Evolutionary conservation across 2,329 filamentous ascomycete genomes (phyloP), one percentile per base, ranked within the genome.

Genomic region (Diaporthe capsici): DNA sequence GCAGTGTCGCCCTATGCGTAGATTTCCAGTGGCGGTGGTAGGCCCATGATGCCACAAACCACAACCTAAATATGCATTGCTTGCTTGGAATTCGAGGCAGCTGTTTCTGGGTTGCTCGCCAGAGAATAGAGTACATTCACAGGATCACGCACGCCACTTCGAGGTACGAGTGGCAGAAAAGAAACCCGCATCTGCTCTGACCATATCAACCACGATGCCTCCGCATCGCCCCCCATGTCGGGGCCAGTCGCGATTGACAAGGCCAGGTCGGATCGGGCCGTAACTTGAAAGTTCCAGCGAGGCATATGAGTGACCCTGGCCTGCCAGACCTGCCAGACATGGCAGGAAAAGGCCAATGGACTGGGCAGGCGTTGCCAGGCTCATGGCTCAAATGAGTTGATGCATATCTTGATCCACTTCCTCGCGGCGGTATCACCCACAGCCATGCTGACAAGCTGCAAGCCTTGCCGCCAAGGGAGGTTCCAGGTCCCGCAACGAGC

Each of bases 261-360:
- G 17, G 13, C 72, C 61, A n/a, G 72, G 74, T 79, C 80, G 82
- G 81, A 80, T 79, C 81, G 80, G 79, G 78, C 81, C 81, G 81
- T 76, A 77, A 78, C 71, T 71, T 79, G 73, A 73, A 70, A 70
- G 72, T 75, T 76, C 73, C 71, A 76, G 31, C 65, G 58, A 49
- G 57, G 28, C 51, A 47, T 68, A n/a, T 55, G 22, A 49, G 39
- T 58, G 51, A 61, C 28, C 49, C 34, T n/a, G 28, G 44, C 47
- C 49, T 65, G 60, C n/a, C 60, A 28, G 34, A n/a, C 60, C 39
- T 60, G 49, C 34, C 39, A 28, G 60, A 25, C n/a, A 15, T 67
- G 49, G 51, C 49, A 2, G 55, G 31, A 55, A 44, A 65, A 22
- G 44, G 5, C 65, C 55, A 60, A 39, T 34, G 61, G 57, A 72